phyloP scores from a whole-genome alignment of 495 filamentous ascomycete species.

The Beverwykella pulmonaria region DNA sequence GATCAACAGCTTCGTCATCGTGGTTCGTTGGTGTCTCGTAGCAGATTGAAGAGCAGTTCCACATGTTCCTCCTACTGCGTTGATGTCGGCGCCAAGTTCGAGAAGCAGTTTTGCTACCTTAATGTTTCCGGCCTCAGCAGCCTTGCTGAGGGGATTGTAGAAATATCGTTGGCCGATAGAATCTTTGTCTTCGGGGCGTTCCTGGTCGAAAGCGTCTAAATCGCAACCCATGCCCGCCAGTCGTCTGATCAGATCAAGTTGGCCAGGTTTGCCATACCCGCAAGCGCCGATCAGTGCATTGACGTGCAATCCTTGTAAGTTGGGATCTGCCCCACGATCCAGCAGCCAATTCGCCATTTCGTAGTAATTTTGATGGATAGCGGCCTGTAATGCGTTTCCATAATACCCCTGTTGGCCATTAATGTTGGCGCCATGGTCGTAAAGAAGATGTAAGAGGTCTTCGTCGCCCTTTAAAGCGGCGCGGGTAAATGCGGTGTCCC shows the following conservation, averaged over 20 bases:
- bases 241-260: background rate
- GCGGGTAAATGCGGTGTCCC: constrained; percentile 22
- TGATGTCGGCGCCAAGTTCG: constrained; percentile 28
- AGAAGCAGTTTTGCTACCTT: constrained; percentile 1
- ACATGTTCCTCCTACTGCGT: background rate
- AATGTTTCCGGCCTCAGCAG: background rate
- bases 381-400: constrained; percentile 20
- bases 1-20: constrained; percentile 25
- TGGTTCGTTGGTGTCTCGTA: constrained; percentile 4
- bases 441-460: constrained; percentile 5
- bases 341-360: background rate
- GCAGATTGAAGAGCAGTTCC: constrained; percentile 42
- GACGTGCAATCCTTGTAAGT: background rate
- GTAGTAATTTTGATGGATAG: background rate
- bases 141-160: background rate
- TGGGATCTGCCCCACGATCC: background rate
- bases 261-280: background rate
- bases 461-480: constrained; percentile 9
- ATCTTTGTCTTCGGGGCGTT: constrained; percentile 9
- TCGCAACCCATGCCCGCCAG: background rate
- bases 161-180: background rate
- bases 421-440: constrained; percentile 11
- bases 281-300: background rate
- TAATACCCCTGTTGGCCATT: constrained; percentile 6
- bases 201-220: background rate